Conservation (phyloP, 176 grass and related monocot species). For the Ensete ventricosum region DNA sequence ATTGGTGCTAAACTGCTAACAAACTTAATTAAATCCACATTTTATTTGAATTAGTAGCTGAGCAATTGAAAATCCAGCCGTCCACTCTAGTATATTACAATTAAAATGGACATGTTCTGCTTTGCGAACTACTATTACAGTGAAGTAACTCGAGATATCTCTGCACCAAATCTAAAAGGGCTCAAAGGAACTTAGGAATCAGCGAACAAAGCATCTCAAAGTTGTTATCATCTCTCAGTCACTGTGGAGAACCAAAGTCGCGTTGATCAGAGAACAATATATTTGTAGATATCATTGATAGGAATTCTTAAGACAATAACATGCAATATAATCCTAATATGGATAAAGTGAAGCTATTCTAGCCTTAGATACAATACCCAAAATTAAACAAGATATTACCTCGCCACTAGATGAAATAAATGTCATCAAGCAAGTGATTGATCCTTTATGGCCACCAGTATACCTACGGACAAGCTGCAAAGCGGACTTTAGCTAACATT, state of each 20-base stretch:
- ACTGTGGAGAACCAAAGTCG: not conserved
- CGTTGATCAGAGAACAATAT: not conserved
- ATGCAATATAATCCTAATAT: not conserved
- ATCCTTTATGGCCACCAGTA: conserved; percentile 97
- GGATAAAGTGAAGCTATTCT: conserved; percentile 10
- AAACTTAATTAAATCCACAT: too few species aligned
- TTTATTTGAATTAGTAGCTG: too few species aligned
- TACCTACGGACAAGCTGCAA: conserved; percentile 92
- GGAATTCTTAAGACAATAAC: not conserved
- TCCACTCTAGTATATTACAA: not conserved
- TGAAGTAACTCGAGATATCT: not conserved
- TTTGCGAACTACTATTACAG: not conserved
- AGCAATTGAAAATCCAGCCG: not conserved
- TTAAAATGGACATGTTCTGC: not conserved
- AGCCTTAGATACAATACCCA: conserved; percentile 11
- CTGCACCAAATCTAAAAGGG: not conserved
- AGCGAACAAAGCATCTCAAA: not conserved
- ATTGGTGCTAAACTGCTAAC: too few species aligned
- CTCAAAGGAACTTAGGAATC: not conserved
- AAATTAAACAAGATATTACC: conserved; percentile 35
- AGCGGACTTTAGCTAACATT: conserved; percentile 14
- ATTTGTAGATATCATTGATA: not conserved
- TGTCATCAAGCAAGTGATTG: conserved; percentile 91
- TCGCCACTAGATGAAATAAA: conserved; percentile 85
- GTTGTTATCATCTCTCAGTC: not conserved